Evolutionary conservation across 306 rosid genomes (phyloP), one percentile per base, ranked within the genome.

Genomic region (Trichosanthes cucumerina): DNA sequence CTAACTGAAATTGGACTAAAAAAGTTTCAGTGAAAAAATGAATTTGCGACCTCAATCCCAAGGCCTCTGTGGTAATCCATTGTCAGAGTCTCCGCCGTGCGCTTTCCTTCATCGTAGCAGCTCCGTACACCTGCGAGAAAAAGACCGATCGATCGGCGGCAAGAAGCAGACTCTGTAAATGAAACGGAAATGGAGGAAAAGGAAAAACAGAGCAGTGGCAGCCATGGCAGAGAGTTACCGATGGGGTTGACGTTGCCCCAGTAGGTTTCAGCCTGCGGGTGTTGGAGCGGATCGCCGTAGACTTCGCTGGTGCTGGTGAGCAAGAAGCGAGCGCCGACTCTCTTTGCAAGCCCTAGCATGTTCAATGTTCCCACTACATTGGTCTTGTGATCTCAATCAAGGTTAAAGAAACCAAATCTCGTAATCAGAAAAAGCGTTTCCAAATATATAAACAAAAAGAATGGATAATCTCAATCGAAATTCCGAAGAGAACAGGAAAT

Each of bases 171-270:
- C 6, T 36, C 54, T 14, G n/a, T 39, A 24, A 74, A 52, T 13
- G 24, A 28, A 28, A 38, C 19, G 34, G 6, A 77, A 77, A 57
- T 21, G 75, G 16, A 68, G 47, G 31, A 68, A 36, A 39, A 38
- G 11, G 26, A 21, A 39, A 43, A 69, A 41, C 74, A 76, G 62
- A 21, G 47, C 7, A 24, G 14, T 23, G 66, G 50, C 21, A 38
- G 62, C 50, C 49, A 33, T 54, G 38, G 44, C 26, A 19, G 52
- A 12, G 36, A 8, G 47, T 36, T 81, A 91, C 98, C 98, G 23
- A 94, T 94, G 68, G 98, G 98, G 79, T 94, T 94, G 79, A 94
- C 98, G 54, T 94, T 92, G 62, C 98, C 98, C 98, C 98, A 94
- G 54, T 92, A 94, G 49, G 92, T 86, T 85, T 94, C 98, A 71